Conservation (phyloP, 768 basidiomycete species). For the Podaxis sp. region DNA sequence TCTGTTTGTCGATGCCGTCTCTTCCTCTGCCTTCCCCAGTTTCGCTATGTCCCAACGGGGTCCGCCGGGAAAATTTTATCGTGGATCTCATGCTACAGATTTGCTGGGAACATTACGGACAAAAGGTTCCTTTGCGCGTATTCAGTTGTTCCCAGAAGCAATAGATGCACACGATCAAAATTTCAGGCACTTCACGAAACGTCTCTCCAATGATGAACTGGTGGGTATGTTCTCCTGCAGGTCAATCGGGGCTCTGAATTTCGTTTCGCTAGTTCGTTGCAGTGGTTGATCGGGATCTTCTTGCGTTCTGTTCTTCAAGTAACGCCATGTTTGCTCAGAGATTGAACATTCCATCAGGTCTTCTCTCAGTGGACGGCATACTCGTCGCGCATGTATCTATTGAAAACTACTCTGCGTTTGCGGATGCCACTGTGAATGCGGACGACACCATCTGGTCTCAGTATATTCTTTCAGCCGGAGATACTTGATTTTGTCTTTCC, state of each 20-base stretch:
- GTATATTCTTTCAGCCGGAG: conserved; percentile 20
- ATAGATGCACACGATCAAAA: conserved; percentile 41
- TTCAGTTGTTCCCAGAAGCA: conserved; percentile 39
- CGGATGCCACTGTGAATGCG: conserved; percentile 45
- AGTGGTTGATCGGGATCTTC: conserved; percentile 48
- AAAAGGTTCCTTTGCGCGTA: conserved; percentile 49
- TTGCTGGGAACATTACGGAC: conserved; percentile 55
- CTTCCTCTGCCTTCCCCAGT: conserved; percentile 35
- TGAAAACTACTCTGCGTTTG: conserved; percentile 60
- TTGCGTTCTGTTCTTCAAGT: conserved; percentile 59
- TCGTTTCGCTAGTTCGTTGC: conserved; percentile 50
- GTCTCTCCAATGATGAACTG: conserved; percentile 52
- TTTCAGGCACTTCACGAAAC: conserved; percentile 49
- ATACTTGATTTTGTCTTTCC: conserved; percentile 2
- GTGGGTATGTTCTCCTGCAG: conserved; percentile 34
- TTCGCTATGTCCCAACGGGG: conserved; percentile 38
- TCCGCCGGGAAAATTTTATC: conserved; percentile 65
- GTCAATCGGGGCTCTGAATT: neutral
- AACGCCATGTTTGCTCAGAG: conserved; percentile 45
- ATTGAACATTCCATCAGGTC: conserved; percentile 47
- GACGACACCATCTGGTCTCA: conserved; percentile 40
- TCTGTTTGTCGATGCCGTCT: conserved; percentile 39
- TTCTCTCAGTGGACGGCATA: conserved; percentile 44
- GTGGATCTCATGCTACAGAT: conserved; percentile 40
- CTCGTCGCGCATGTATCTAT: conserved; percentile 59